Base-by-base conservation (phyloP, 2,329 filamentous ascomycete genomes). In the Penicillium verrucosum region DNA sequence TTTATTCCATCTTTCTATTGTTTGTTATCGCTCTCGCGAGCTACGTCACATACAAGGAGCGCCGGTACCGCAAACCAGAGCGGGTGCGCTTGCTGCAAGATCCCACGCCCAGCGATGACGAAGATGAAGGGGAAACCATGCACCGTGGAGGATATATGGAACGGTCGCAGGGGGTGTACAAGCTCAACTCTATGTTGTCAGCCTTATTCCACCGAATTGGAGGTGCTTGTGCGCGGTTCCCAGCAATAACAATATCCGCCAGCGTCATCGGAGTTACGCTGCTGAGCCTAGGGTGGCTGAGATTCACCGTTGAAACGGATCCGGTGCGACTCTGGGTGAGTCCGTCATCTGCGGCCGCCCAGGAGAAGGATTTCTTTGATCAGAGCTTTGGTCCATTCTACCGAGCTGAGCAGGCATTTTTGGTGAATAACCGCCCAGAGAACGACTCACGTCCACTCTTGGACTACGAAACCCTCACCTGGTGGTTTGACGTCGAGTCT, bases 271-370 rank as follows among this genome's bases (percentile, higher is more conserved):
- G 94, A 3, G 89, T 97, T 11, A 83, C 81, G 1, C 71, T 96
- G 5, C 80, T 99, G 60, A 97, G 92, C 69, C 76, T 93, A 36
- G 94, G 94, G 1, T 96, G 91, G 90, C 78, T 94, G 57, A 85
- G 85, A 43, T 99, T 99, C 68, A 82, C 89, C n/a, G 81, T 99
- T 36, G 94, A 97, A 73, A 89, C 82, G 23, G 89, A 97, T 60
- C 94, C 94, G 6, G 94, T 95, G 11, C 86, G 89, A 46, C 79
- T 99, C 9, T 99, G 94, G 94, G 94, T 99, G n/a, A 92, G 93
- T 66, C 94, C 94, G 8, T 89, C 89, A 9, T 97, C 94, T 4
- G 85, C 87, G 47, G 93, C 95, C 21, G 94, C 94, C 0, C 84
- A 91, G 70, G 93, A 99, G 72, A 99, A 99, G 77, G 83, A 83